Conservation (phyloP, 352 stramenopile genomes). For the Globisporangium okanoganense region DNA sequence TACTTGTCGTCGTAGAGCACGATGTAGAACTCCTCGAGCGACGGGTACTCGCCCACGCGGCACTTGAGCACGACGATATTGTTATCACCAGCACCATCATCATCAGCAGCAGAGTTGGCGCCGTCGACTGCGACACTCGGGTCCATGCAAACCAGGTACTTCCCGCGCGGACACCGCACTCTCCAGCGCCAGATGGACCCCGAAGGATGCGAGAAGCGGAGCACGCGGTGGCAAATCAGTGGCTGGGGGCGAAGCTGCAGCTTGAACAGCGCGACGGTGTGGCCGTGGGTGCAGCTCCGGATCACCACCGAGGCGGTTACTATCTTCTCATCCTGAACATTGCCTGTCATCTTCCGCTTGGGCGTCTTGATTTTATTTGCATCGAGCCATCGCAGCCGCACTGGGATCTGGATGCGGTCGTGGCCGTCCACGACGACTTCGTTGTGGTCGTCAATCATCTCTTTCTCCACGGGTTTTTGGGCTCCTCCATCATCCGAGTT, state of each 20-base stretch:
- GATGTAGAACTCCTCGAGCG: conserved; percentile 88
- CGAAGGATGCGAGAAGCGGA: conserved; percentile 59
- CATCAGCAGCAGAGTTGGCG: background rate
- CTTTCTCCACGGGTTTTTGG: conserved; percentile 64
- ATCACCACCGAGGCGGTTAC: conserved; percentile 69
- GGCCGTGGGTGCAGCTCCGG: conserved; percentile 84
- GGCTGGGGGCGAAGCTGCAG: conserved; percentile 70
- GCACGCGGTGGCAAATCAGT: conserved; percentile 83
- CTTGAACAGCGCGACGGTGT: conserved; percentile 88
- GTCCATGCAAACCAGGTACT: conserved; percentile 71
- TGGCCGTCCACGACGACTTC: conserved; percentile 84
- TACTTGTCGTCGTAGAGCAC: conserved; percentile 88
- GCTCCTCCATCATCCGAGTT: background rate
- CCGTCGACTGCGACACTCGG: conserved; percentile 56
- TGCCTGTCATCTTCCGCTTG: background rate
- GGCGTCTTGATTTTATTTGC: conserved; percentile 8
- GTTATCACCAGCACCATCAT: conserved; percentile 13
- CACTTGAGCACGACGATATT: conserved; percentile 71
- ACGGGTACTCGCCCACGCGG: conserved; percentile 78
- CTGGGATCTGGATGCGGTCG: conserved; percentile 83
- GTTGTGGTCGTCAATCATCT: conserved; percentile 91
- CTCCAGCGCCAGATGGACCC: conserved; percentile 60
- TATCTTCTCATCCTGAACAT: background rate
- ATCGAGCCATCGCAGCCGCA: conserved; percentile 85
- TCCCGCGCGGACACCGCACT: conserved; percentile 37